Evolutionary conservation across 2,329 filamentous ascomycete species (phyloP).

Genomic region (Aspergillus hortae): DNA sequence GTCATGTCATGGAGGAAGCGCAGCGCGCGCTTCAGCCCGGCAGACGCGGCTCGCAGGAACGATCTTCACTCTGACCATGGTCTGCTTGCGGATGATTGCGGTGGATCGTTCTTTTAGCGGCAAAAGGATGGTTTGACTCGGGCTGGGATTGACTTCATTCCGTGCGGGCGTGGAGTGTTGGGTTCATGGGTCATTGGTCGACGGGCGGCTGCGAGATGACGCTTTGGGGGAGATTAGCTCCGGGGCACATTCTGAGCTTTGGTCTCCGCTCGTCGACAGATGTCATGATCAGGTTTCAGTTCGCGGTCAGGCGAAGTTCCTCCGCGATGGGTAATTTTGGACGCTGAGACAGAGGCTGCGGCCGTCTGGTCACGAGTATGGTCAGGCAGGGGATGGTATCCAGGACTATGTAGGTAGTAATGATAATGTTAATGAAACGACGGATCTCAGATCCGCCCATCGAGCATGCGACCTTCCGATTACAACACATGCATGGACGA

Average conservation of each 20-base stretch:
- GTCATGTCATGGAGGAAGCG: constrained; percentile 22
- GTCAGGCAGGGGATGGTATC: too few species aligned
- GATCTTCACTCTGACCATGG: constrained; percentile 4
- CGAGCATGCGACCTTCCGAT: not conserved
- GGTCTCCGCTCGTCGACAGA: not conserved
- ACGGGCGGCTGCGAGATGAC: not conserved
- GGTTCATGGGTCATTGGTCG: not conserved
- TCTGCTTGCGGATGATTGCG: not conserved
- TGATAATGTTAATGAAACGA: not conserved
- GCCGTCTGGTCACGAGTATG: too few species aligned
- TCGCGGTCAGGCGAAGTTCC: not conserved
- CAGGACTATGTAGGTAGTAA: not conserved
- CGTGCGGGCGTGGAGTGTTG: not conserved
- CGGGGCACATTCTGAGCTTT: not conserved
- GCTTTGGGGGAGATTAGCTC: not conserved
- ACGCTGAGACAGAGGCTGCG: too few species aligned
- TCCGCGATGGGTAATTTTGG: not conserved
- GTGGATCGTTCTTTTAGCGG: too few species aligned
- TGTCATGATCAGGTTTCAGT: too few species aligned
- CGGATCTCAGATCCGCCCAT: too few species aligned
- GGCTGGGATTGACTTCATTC: not conserved
- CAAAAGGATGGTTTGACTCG: not conserved
- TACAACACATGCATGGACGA: not conserved
- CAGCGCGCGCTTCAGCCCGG: constrained; percentile 4
- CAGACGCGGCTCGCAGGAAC: constrained; percentile 6